A percentile compares a stretch with the other conserved stretches of the same genome.
These are phyloP conservation scores for Spathaspora gorwiae DNA, from an alignment of 805 yeast species.

Conservation along the genomic window DNA sequence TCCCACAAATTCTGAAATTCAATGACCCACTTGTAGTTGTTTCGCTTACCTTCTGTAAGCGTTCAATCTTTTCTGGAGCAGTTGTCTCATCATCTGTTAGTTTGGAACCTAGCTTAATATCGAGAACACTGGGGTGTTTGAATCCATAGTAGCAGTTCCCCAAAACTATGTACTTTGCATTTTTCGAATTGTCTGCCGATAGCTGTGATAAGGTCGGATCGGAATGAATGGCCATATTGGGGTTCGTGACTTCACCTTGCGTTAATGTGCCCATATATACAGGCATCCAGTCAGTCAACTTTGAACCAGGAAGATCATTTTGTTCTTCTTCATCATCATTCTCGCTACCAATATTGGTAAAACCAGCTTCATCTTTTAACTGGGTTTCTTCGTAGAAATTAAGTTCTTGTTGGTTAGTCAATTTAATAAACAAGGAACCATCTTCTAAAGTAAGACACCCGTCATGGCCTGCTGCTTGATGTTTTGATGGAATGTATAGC, in stretches of 20 bases:
- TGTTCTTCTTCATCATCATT: slow-evolving; percentile 19
- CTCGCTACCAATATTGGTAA: background rate
- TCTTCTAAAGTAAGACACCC: slow-evolving; percentile 60
- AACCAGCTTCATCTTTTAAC: slow-evolving; percentile 11
- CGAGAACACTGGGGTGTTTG: slow-evolving; percentile 66
- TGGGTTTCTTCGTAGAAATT: slow-evolving; percentile 57
- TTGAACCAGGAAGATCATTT: slow-evolving; percentile 24
- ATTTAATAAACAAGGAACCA: slow-evolving; percentile 72
- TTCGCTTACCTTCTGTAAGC: slow-evolving; percentile 61
- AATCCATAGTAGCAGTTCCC: slow-evolving; percentile 66
- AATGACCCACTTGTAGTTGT: slow-evolving; percentile 78
- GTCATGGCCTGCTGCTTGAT: slow-evolving; percentile 91
- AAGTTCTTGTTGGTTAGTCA: slow-evolving; percentile 58
- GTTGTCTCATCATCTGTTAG: slow-evolving; percentile 62
- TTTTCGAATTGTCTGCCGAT: background rate
- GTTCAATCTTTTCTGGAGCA: slow-evolving; percentile 48
- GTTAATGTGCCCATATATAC: slow-evolving; percentile 55
- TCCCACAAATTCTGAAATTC: slow-evolving; percentile 81
- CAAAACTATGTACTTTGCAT: slow-evolving; percentile 50
- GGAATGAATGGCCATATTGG: background rate
- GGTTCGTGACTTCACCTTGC: slow-evolving; percentile 28
- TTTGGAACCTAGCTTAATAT: slow-evolving; percentile 73
- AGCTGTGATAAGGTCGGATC: slow-evolving; percentile 10
- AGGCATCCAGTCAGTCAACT: slow-evolving; percentile 58
- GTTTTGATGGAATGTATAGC: slow-evolving; percentile 22